These are phyloP conservation scores for Globisporangium yorkense DNA, from an alignment of 352 stramenopile genomes.

Conservation along the genomic window DNA sequence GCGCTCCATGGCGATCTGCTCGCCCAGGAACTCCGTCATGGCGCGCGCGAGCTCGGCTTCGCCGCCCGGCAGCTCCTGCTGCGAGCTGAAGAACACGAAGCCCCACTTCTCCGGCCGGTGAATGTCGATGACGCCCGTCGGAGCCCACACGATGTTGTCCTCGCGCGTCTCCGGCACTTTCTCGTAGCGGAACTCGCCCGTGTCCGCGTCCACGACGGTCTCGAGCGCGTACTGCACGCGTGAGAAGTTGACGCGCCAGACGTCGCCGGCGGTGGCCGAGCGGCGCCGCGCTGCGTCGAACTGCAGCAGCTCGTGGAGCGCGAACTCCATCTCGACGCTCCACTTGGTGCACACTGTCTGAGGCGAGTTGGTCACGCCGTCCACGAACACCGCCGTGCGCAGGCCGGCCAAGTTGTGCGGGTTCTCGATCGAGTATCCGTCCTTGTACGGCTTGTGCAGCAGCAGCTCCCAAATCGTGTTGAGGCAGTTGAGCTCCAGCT, in stretches of 20 bases:
- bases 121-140: conserved; percentile 70
- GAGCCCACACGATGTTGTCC: conserved; percentile 72
- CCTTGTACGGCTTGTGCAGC: conserved; percentile 83
- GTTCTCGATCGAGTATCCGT: conserved; percentile 78
- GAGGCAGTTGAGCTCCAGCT: conserved; percentile 89
- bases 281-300: conserved; percentile 41
- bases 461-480: conserved; percentile 91
- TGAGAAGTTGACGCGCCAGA: conserved; percentile 89
- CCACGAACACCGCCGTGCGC: conserved; percentile 47
- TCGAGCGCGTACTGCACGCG: conserved; percentile 79
- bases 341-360: conserved; percentile 56
- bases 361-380: conserved; percentile 72
- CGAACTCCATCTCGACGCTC: conserved; percentile 80
- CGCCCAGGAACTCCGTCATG: conserved; percentile 32
- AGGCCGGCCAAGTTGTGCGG: conserved; percentile 54
- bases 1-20: conserved; percentile 50
- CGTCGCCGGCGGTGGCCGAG: conserved; percentile 25
- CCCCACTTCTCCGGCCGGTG: conserved; percentile 71
- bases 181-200: conserved; percentile 36
- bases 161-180: conserved; percentile 46
- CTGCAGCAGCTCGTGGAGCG: conserved; percentile 56
- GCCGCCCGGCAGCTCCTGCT: conserved; percentile 31
- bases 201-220: conserved; percentile 38
- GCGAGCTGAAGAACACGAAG: conserved; percentile 53
- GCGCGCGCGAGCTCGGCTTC: conserved; percentile 30